Conservation (phyloP, 2,329 filamentous ascomycete species). For the Hysterium pulicare region DNA sequence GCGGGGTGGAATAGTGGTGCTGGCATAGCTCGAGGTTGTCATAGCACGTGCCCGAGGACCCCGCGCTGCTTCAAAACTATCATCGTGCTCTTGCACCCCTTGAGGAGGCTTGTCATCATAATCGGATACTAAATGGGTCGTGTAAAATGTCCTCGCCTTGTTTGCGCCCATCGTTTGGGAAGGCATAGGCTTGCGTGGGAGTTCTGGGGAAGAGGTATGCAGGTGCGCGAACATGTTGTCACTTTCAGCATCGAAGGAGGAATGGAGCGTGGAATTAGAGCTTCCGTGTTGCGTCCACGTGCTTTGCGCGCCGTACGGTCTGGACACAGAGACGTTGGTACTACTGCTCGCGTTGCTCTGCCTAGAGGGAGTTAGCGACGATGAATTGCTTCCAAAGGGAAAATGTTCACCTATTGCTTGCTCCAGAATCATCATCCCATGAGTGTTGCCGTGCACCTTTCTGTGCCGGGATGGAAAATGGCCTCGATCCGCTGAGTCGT, state of each 20-base stretch:
- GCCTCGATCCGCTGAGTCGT: slow-evolving; percentile 26
- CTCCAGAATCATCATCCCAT: slow-evolving; percentile 31
- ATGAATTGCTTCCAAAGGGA: too few species aligned
- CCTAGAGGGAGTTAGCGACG: slow-evolving; percentile 29
- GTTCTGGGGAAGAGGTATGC: background rate
- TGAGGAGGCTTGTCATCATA: slow-evolving; percentile 2
- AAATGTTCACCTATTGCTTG: slow-evolving; percentile 2
- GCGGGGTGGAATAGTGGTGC: slow-evolving; percentile 51
- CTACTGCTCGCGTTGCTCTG: slow-evolving; percentile 41
- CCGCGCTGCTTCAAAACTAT: too few species aligned
- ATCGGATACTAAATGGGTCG: background rate
- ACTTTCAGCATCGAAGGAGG: slow-evolving; percentile 37
- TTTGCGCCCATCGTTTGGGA: slow-evolving; percentile 2
- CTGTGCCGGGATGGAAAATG: slow-evolving; percentile 20
- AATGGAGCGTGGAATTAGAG: slow-evolving; percentile 39
- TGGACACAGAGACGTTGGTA: slow-evolving; percentile 31
- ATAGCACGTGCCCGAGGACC: slow-evolving; percentile 38
- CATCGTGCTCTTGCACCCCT: too few species aligned
- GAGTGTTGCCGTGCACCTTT: slow-evolving; percentile 32
- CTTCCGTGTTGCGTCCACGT: slow-evolving; percentile 25
- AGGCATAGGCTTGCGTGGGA: background rate
- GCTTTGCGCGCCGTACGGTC: slow-evolving; percentile 30
- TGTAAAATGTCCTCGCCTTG: slow-evolving; percentile 1
- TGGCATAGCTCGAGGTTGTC: slow-evolving; percentile 49
- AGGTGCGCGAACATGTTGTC: slow-evolving; percentile 34